Conservation (phyloP, 805 yeast genomes). For the Starmerella riodocensis region DNA sequence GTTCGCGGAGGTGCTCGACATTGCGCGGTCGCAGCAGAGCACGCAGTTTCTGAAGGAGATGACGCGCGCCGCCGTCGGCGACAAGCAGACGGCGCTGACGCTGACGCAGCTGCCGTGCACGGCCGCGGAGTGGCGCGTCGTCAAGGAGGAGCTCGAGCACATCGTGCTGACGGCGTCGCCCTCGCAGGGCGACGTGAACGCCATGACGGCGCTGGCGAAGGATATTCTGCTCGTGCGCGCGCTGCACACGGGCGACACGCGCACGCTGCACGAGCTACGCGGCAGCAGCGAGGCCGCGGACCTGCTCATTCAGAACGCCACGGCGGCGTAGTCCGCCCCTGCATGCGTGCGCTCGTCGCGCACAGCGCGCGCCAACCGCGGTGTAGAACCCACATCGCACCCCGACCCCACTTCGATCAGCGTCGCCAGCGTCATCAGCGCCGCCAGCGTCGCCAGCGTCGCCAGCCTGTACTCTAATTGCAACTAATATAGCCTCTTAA, state of each 20-base stretch:
- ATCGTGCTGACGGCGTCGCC: constrained; percentile 6
- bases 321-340: too few species aligned
- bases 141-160: constrained; percentile 7
- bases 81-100: constrained; percentile 4
- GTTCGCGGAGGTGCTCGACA: constrained; percentile 13
- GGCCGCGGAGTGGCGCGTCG: constrained; percentile 15
- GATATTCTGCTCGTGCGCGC: constrained; percentile 16
- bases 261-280: constrained; percentile 8
- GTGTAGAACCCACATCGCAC: too few species aligned
- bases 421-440: too few species aligned
- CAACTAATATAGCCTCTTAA: too few species aligned
- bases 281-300: constrained; percentile 1
- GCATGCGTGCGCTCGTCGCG: too few species aligned
- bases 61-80: constrained; percentile 7
- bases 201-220: constrained; percentile 7
- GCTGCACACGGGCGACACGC: constrained; percentile 15
- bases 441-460: too few species aligned
- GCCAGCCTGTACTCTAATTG: too few species aligned
- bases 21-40: constrained; percentile 7
- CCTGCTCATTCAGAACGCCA: not conserved
- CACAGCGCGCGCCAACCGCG: too few species aligned
- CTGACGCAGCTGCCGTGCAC: constrained; percentile 18
- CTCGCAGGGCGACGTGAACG: constrained; percentile 1
- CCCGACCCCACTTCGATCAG: too few species aligned
- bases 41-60: constrained; percentile 6